Evolutionary conservation across 345 rosid genomes (phyloP).

Genomic region (Citrus sinensis): DNA sequence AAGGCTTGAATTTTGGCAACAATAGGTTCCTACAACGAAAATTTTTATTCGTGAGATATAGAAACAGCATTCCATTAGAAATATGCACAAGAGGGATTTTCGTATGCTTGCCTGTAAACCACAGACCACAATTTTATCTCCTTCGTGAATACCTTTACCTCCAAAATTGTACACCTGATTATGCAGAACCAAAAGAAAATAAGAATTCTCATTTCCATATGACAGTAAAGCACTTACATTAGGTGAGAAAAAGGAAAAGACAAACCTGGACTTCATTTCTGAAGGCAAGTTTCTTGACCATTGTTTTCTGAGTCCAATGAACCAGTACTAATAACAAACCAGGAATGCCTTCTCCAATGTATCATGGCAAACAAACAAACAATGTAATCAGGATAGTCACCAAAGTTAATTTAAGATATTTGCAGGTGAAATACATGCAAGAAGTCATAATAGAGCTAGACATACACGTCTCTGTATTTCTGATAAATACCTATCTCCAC

Average conservation of each 20-base stretch:
- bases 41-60: constrained; percentile 6
- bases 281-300: constrained; percentile 85
- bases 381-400: constrained; percentile 13
- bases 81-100: not conserved
- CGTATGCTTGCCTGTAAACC: constrained; percentile 73
- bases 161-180: constrained; percentile 89
- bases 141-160: constrained; percentile 88
- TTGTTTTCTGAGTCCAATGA: constrained; percentile 90
- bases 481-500: too few relatives aligned
- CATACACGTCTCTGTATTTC: too few relatives aligned
- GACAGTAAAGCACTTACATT: too few relatives aligned
- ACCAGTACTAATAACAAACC: constrained; percentile 74
- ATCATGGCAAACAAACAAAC: constrained; percentile 18
- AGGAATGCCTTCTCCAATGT: constrained; percentile 89
- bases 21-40: constrained; percentile 70
- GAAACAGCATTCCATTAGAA: not conserved
- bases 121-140: constrained; percentile 89
- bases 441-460: not conserved
- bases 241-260: not conserved
- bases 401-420: not conserved
- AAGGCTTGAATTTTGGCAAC: constrained; percentile 75
- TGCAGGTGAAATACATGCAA: not conserved
- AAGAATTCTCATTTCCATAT: constrained; percentile 15
- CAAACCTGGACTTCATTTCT: constrained; percentile 74
- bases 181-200: constrained; percentile 20